These are phyloP conservation scores for Vitis hybrid DNA, from an alignment of 177 flowering plant species.

Conservation along the genomic window DNA sequence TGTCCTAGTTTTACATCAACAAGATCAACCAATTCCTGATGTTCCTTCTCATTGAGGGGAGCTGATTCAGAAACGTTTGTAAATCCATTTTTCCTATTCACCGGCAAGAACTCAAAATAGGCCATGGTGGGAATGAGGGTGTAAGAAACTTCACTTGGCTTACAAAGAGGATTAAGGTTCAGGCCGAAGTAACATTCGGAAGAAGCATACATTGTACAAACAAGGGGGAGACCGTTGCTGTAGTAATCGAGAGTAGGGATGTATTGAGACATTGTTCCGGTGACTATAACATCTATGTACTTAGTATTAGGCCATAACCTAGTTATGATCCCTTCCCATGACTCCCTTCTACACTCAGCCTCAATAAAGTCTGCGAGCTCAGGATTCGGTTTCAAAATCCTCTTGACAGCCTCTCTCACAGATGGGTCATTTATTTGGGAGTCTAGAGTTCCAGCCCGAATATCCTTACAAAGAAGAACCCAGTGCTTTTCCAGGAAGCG, in stretches of 20 bases:
- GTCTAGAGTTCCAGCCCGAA: slow-evolving; percentile 23
- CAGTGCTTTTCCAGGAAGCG: slow-evolving; percentile 33
- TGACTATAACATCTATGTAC: slow-evolving; percentile 39
- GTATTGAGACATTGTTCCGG: slow-evolving; percentile 45
- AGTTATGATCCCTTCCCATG: slow-evolving; percentile 35
- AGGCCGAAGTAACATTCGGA: slow-evolving; percentile 44
- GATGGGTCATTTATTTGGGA: slow-evolving; percentile 21
- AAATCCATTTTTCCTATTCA: slow-evolving; percentile 13
- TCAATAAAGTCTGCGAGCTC: slow-evolving; percentile 29
- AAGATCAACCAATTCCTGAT: slow-evolving; percentile 26
- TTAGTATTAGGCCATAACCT: slow-evolving; percentile 41
- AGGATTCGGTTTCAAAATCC: slow-evolving; percentile 22
- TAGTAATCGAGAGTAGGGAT: slow-evolving; percentile 31
- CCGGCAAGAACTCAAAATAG: slow-evolving; percentile 41
- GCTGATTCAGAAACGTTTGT: not conserved
- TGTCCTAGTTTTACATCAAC: slow-evolving; percentile 33
- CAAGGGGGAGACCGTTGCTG: slow-evolving; percentile 31
- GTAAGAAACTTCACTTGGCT: slow-evolving; percentile 36
- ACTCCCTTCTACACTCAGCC: slow-evolving; percentile 20
- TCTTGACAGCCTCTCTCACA: slow-evolving; percentile 26
- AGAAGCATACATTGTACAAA: slow-evolving; percentile 44
- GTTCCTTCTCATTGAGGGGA: slow-evolving; percentile 8
- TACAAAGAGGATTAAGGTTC: slow-evolving; percentile 32
- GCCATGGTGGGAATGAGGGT: slow-evolving; percentile 48
- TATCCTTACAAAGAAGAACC: slow-evolving; percentile 19